A percentile compares a stretch with the other conserved stretches of the same genome.
Conservation (phyloP, 495 filamentous ascomycete genomes). For the Ramalina intermedia region DNA sequence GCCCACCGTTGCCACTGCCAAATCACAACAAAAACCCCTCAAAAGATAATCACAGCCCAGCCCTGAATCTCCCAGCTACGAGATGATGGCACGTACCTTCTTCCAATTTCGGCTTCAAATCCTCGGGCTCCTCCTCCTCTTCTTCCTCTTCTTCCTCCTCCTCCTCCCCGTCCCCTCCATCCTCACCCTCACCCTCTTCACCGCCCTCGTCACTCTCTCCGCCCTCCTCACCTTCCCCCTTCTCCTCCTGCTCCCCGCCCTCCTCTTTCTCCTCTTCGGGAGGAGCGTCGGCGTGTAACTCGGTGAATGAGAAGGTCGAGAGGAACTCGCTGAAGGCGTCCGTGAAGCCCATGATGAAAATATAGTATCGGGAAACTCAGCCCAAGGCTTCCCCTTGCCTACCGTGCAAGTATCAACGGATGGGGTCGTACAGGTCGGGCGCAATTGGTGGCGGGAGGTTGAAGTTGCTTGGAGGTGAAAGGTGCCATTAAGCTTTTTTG, state of each 20-base stretch:
- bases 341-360: constrained; percentile 45
- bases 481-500: not conserved
- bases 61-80: not conserved
- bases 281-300: constrained; percentile 48
- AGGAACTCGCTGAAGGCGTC: constrained; percentile 50
- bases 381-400: too few species aligned
- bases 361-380: constrained; percentile 13
- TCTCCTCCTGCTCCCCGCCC: constrained; percentile 36
- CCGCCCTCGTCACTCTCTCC: constrained; percentile 32
- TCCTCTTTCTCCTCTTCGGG: constrained; percentile 30
- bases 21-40: too few species aligned
- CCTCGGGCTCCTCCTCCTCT: constrained; percentile 78
- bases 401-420: not conserved
- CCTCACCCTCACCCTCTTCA: constrained; percentile 30
- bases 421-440: not conserved
- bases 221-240: constrained; percentile 24
- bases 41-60: not conserved
- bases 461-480: not conserved
- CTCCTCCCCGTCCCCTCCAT: constrained; percentile 31
- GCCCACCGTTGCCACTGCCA: too few species aligned
- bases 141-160: constrained; percentile 64
- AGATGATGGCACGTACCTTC: constrained; percentile 54
- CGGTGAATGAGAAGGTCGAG: constrained; percentile 40
- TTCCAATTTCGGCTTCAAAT: constrained; percentile 76
- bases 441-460: not conserved